These are phyloP conservation scores for Keqinozyma sinolaborantium DNA, from an alignment of 1,139 yeast genomes.

Conservation along the genomic window DNA sequence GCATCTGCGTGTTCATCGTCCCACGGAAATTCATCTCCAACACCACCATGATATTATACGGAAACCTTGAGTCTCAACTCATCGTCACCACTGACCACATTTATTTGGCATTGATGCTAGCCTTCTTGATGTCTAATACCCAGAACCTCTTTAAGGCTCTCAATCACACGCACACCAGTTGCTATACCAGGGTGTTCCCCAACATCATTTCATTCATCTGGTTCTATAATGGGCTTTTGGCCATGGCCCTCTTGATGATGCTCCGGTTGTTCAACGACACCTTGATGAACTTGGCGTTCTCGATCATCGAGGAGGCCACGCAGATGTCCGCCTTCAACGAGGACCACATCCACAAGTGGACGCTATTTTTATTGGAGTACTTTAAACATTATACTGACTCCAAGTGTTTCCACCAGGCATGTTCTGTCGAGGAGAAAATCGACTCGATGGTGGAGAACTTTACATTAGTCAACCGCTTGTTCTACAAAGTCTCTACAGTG, in stretches of 20 bases:
- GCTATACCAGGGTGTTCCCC: neutral
- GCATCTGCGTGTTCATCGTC: neutral
- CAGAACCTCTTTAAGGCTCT: neutral
- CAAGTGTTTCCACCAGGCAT: slow-evolving; percentile 3
- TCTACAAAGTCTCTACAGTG: slow-evolving; percentile 19
- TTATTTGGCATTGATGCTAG: neutral
- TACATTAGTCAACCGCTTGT: slow-evolving; percentile 4
- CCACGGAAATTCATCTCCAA: neutral
- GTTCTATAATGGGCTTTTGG: slow-evolving; percentile 19
- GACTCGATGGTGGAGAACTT: slow-evolving; percentile 5
- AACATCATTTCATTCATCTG: slow-evolving; percentile 16
- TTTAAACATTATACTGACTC: slow-evolving; percentile 11
- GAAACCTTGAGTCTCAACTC: neutral
- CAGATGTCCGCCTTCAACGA: slow-evolving; percentile 5
- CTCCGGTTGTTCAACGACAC: slow-evolving; percentile 20
- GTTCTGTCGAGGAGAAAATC: slow-evolving; percentile 3
- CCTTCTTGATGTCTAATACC: neutral
- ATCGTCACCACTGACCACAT: neutral
- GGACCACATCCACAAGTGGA: slow-evolving; percentile 13
- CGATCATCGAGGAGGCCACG: slow-evolving; percentile 5
- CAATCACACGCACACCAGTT: neutral
- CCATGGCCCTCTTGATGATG: slow-evolving; percentile 11
- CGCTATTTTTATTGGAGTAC: slow-evolving; percentile 15
- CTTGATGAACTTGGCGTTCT: slow-evolving; percentile 15
- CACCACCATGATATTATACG: neutral